phyloP scores from a whole-genome alignment of 2,329 filamentous ascomycete species.

The Pseudogymnoascus sp. region DNA sequence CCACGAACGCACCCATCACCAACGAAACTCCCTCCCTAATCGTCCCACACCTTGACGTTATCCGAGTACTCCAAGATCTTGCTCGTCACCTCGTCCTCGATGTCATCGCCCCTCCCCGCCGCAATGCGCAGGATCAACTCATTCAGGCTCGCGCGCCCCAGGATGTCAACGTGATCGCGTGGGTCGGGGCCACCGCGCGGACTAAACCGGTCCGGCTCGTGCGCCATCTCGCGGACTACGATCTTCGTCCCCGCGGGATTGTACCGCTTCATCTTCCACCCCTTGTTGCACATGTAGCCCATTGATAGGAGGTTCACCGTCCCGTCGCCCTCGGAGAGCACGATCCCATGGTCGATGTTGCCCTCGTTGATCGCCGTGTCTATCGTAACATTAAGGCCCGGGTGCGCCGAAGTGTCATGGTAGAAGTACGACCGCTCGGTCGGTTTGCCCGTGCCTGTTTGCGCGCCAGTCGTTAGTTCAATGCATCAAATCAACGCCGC shows the following conservation, averaged over 20 bases:
- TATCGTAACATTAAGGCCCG: slow-evolving; percentile 68
- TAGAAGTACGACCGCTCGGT: slow-evolving; percentile 94
- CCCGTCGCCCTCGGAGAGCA: slow-evolving; percentile 92
- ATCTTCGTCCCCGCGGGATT: slow-evolving; percentile 80
- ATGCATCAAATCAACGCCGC: neutral
- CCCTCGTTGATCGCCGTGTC: slow-evolving; percentile 57
- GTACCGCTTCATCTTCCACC: slow-evolving; percentile 89
- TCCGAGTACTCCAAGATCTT: slow-evolving; percentile 77
- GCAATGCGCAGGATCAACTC: slow-evolving; percentile 84
- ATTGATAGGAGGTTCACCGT: slow-evolving; percentile 88
- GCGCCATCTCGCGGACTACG: slow-evolving; percentile 89
- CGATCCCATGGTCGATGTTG: slow-evolving; percentile 76
- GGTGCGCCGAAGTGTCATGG: slow-evolving; percentile 57
- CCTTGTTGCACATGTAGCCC: slow-evolving; percentile 95
- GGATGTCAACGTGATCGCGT: slow-evolving; percentile 93
- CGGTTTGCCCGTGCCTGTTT: slow-evolving; percentile 68
- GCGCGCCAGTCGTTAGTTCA: slow-evolving; percentile 1
- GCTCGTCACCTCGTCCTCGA: slow-evolving; percentile 71
- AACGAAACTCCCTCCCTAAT: slow-evolving; percentile 14
- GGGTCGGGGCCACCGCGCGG: slow-evolving; percentile 65
- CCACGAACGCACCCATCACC: neutral
- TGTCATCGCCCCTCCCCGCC: slow-evolving; percentile 73
- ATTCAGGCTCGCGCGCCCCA: slow-evolving; percentile 82
- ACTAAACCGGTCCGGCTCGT: slow-evolving; percentile 88
- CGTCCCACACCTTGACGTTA: slow-evolving; percentile 62